Base-by-base conservation (phyloP, 2,329 filamentous ascomycete genomes). In the Acephala macrosclerotiorum region DNA sequence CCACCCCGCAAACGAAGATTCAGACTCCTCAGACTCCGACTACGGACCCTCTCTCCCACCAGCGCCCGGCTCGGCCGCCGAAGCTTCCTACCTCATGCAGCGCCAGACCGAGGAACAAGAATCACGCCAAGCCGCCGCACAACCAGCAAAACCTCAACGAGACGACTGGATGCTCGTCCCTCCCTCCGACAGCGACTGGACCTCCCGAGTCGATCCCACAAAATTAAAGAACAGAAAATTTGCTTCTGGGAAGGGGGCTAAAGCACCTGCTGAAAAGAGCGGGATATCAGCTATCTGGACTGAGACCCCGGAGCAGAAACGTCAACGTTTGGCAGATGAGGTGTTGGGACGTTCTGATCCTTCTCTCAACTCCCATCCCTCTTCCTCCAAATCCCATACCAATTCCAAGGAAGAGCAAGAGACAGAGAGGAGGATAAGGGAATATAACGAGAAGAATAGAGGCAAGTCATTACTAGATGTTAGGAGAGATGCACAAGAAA, bases 271-370 rank as follows among this genome's bases (percentile, higher is more conserved):
- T 1, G 72, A 75, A 49, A 73, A 72, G 53, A 66, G 64, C 1
- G 75, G 74, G 1, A 70, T 77, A 8, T 72, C 69, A 57, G 71
- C 73, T 0, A 88, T 95, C 51, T 98, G 95, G 95, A 94, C 93
- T 0, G 95, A 98, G 78, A 97, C 93, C 9, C 92, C 93, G 0
- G 92, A 95, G 76, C 87, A 97, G 79, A 97, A 96, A 78, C 87
- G 92, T 65, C 89, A 91, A 77, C 85, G 93, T 45, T 80, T 97
- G 25, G 89, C 91, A 72, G 89, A 97, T 76, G 88, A 96, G 61
- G 91, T 97, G 12, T 85, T 97, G 71, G 94, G 94, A 0, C 87
- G 94, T 2, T 75, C 70, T 3, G 73, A 75, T 9, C 68, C 64
- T 1, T 51, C 65, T 42, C 63, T 65, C 33, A 59, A 55, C 11